Evolutionary conservation across 2,329 filamentous ascomycete species (phyloP).

Genomic region (Colletotrichum incanum): DNA sequence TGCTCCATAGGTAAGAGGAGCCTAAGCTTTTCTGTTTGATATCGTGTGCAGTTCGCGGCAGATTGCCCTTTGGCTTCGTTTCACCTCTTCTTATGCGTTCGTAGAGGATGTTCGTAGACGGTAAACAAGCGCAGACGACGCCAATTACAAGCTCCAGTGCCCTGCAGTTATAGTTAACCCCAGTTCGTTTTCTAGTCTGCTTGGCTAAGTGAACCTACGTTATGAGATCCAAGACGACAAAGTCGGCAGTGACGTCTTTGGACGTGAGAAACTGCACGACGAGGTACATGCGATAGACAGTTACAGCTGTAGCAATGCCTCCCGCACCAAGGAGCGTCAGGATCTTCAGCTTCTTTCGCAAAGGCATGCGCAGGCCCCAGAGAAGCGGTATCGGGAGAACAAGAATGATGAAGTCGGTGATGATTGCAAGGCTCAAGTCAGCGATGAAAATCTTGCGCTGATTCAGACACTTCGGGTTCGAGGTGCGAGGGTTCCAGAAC

Average conservation of each 20-base stretch:
- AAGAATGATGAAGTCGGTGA: slow-evolving; percentile 54
- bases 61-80: background rate
- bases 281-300: slow-evolving; percentile 48
- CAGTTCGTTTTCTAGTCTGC: background rate
- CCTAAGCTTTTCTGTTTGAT: background rate
- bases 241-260: slow-evolving; percentile 47
- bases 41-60: background rate
- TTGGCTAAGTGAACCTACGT: slow-evolving; percentile 22
- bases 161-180: background rate
- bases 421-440: slow-evolving; percentile 51
- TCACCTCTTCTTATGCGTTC: slow-evolving; percentile 21
- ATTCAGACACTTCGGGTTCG: slow-evolving; percentile 49
- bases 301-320: slow-evolving; percentile 50
- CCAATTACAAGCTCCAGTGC: slow-evolving; percentile 44
- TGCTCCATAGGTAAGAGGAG: slow-evolving; percentile 31
- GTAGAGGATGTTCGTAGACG: slow-evolving; percentile 42
- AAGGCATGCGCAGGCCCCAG: slow-evolving; percentile 49
- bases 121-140: slow-evolving; percentile 43
- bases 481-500: slow-evolving; percentile 47
- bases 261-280: slow-evolving; percentile 46
- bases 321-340: slow-evolving; percentile 50
- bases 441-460: slow-evolving; percentile 52
- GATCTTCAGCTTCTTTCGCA: slow-evolving; percentile 53
- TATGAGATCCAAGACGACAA: slow-evolving; percentile 43
- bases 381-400: slow-evolving; percentile 53